Conservation (phyloP, 148 eudicot genomes). For the Diospyros kaki region DNA sequence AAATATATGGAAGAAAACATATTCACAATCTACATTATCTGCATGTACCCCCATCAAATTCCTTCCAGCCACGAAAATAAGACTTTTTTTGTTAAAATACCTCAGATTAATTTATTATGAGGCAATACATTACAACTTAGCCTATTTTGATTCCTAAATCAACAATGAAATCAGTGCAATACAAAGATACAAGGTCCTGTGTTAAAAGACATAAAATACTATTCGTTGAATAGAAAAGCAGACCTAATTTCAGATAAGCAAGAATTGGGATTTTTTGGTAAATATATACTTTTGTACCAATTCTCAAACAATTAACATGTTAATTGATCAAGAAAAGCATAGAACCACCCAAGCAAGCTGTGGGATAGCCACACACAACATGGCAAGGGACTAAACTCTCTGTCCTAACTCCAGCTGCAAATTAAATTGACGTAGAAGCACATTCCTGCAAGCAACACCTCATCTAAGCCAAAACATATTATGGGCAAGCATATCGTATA, state of each 20-base stretch:
- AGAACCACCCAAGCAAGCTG: not conserved
- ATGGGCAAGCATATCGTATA: not conserved
- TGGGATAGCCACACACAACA: not conserved
- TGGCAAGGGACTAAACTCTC: not conserved
- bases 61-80: not conserved
- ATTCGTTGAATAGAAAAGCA: no score
- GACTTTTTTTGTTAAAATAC: not conserved
- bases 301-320: not conserved
- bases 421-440: not conserved
- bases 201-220: no score
- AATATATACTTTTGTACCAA: no score
- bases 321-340: not conserved
- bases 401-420: not conserved
- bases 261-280: not conserved
- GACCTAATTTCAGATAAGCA: not conserved
- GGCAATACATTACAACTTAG: not conserved
- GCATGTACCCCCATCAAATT: not conserved
- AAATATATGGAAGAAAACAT: not conserved
- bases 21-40: no score
- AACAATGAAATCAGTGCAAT: not conserved
- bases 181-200: not conserved
- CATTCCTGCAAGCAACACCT: not conserved
- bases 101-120: not conserved
- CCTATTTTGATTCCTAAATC: not conserved
- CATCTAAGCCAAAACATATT: not conserved